A percentile compares a stretch with the other conserved stretches of the same genome.
These are phyloP conservation scores for Brachypodium distachyon DNA, from an alignment of 202 grass and related monocot species.

Conservation along the genomic window DNA sequence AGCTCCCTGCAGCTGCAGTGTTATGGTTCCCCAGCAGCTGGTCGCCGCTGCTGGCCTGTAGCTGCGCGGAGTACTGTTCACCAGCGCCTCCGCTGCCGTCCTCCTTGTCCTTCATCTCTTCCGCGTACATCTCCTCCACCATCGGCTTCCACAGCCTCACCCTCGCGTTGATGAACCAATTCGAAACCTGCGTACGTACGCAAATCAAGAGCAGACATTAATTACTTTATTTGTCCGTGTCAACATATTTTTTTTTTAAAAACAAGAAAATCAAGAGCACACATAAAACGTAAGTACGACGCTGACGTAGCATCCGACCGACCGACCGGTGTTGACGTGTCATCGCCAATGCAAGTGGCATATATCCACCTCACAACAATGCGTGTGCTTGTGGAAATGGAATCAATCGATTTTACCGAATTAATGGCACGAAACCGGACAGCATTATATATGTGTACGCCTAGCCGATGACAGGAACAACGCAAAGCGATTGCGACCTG, in stretches of 20 bases:
- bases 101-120: constrained; percentile 54
- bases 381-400: constrained; percentile 31
- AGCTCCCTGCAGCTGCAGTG: constrained; percentile 11
- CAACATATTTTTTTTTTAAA: too few species aligned
- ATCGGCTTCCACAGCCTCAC: constrained; percentile 84
- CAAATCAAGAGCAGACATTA: not conserved
- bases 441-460: not conserved
- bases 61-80: not conserved
- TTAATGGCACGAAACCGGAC: not conserved
- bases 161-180: constrained; percentile 85
- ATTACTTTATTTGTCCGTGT: too few species aligned
- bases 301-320: constrained; percentile 26
- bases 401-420: constrained; percentile 19
- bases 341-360: not conserved
- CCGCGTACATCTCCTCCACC: constrained; percentile 88
- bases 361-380: not conserved
- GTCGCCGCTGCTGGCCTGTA: not conserved
- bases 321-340: not conserved
- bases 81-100: not conserved
- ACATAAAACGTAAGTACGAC: not conserved
- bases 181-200: constrained; percentile 41
- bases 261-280: not conserved
- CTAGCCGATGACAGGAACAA: not conserved
- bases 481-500: constrained; percentile 15
- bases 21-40: constrained; percentile 22